Evolutionary conservation across 2,329 filamentous ascomycete genomes (phyloP).

Genomic region (Calonectria pseudoreteaudii): DNA sequence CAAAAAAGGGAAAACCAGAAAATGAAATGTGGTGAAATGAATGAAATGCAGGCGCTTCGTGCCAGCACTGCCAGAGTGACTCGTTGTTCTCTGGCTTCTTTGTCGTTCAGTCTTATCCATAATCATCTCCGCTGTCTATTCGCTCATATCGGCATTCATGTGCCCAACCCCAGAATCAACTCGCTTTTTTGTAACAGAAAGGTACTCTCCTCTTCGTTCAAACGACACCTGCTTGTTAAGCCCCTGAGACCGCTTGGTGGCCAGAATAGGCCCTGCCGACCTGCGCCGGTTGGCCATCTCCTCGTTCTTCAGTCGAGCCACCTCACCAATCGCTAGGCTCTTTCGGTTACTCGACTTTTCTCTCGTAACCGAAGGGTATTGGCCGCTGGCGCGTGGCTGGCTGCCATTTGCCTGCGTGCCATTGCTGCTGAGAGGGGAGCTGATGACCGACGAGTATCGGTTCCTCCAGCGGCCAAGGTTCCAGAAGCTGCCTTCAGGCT

Average conservation of each 20-base stretch:
- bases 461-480: conserved; percentile 66
- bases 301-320: conserved; percentile 40
- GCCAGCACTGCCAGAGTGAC: conserved; percentile 26
- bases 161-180: conserved; percentile 50
- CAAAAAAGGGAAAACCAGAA: not conserved
- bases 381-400: conserved; percentile 52
- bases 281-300: conserved; percentile 44
- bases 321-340: conserved; percentile 46
- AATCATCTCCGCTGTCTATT: conserved; percentile 25
- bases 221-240: conserved; percentile 34
- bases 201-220: conserved; percentile 29
- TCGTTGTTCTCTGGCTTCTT: conserved; percentile 16
- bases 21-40: not conserved
- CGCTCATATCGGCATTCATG: conserved; percentile 44
- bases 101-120: conserved; percentile 11
- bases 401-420: conserved; percentile 23
- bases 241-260: conserved; percentile 36
- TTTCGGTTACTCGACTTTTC: conserved; percentile 46
- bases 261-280: conserved; percentile 43
- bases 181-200: conserved; percentile 43
- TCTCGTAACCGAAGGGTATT: conserved; percentile 46
- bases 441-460: conserved; percentile 42
- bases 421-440: conserved; percentile 33
- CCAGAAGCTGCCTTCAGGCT: conserved; percentile 65
- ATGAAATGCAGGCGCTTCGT: conserved; percentile 20